Evolutionary conservation across 768 basidiomycete genomes (phyloP), one percentile per base, ranked within the genome.

Genomic region (Hysterangium stoloniferum): DNA sequence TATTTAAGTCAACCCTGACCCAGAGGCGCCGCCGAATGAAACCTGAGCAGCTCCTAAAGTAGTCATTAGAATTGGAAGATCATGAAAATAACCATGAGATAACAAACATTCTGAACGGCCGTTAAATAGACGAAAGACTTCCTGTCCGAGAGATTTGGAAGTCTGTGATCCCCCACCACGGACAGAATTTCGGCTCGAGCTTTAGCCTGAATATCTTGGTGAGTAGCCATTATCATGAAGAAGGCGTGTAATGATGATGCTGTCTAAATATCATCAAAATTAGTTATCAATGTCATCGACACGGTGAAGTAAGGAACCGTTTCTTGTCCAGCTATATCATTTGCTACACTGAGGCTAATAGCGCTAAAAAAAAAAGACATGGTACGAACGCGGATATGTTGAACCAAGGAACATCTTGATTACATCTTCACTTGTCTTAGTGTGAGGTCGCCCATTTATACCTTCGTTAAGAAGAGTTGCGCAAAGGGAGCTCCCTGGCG

Each of bases 111-210:
- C 19, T 51, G 29, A 9, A 59, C 7, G 19, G 55, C 56, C 11
- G 47, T 32, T 15, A 59, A 34, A 38, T 59, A 59, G 17, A 55
- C 54, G 8, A 59, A 41, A 38, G 12, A 5, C 8, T 25, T 28
- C 37, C 45, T 27, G 9, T 55, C 54, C 4, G 35, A 44, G 13
- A 55, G 34, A 5, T 6, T 54, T 8, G 58, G 58, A 15, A 55
- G 41, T 15, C 58, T 37, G 28, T 48, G 44, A 8, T 52, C 34
- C 19, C 58, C 54, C n/a, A 52, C 41, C 6, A 56, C 50, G n/a
- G 31, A 29, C 31, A 53, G 52, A 17, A 56, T 45, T 35, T 58
- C 58, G 15, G 52, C 48, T 13, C 54, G 52, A 13, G 58, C 58
- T 25, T 52, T 56, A n/a, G 19, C 12, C 34, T 56, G 56, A 15